These are phyloP conservation scores for Lodderomyces metapsilosis DNA, from an alignment of 1,139 yeast species.

Conservation along the genomic window DNA sequence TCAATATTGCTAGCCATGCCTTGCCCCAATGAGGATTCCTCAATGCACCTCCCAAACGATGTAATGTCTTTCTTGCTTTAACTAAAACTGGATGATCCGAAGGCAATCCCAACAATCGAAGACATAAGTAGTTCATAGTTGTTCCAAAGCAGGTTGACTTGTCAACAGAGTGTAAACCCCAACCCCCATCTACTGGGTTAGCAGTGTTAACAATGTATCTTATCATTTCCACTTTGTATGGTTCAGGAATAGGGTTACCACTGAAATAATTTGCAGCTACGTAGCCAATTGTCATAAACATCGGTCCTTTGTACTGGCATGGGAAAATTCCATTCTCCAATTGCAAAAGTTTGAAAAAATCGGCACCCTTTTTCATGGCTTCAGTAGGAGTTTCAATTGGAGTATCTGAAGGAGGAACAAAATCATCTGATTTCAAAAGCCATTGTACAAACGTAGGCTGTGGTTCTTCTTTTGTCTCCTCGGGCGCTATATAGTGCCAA, in stretches of 20 bases:
- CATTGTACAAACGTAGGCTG: constrained; percentile 63
- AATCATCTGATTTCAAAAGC: constrained; percentile 46
- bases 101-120: constrained; percentile 74
- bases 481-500: constrained; percentile 63
- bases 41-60: constrained; percentile 81
- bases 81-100: constrained; percentile 73
- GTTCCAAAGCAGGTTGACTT: constrained; percentile 97
- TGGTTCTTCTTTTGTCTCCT: constrained; percentile 43
- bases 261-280: constrained; percentile 74
- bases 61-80: constrained; percentile 75
- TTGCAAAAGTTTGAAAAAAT: constrained; percentile 66
- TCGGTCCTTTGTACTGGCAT: constrained; percentile 93
- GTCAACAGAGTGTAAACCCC: constrained; percentile 94
- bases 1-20: constrained; percentile 79
- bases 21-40: constrained; percentile 98
- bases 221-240: constrained; percentile 65
- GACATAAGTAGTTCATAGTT: constrained; percentile 73
- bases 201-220: constrained; percentile 85
- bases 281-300: constrained; percentile 94
- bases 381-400: constrained; percentile 48
- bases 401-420: constrained; percentile 39
- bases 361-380: constrained; percentile 74
- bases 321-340: constrained; percentile 86
- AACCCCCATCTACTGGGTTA: constrained; percentile 99
- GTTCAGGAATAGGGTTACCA: constrained; percentile 65